Base-by-base conservation (phyloP, 306 rosid species). In the Cicer arietinum region DNA sequence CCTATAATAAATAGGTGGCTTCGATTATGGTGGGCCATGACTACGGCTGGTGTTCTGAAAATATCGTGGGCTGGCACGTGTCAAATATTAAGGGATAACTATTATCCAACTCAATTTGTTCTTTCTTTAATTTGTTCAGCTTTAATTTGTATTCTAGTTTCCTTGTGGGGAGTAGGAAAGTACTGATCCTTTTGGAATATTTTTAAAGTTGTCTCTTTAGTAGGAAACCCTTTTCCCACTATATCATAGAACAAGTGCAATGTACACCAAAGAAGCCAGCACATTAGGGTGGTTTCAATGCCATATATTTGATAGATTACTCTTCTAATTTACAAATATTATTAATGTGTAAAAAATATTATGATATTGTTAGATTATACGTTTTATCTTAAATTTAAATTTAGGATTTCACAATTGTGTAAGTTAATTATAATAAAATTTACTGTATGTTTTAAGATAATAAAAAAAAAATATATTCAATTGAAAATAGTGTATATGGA, bases 131-230 rank as follows among this genome's bases (percentile, higher is more conserved):
- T 30, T 79, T 67, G 39, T 62, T 83, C 17, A 67, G 53, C 83
- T 59, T 84, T 50, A 10, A 22, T 30, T 79, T 67, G 39, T 62
- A 48, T 62, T 83, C 50, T 72, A 85, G 97, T 80, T 85, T 82
- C 92, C 92, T 80, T 64, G 78, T 59, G 83, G 92, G 97, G 89
- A 73, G 97, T 89, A 88, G 67, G 78, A 81, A 82, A 25, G 35
- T 25, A 71, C 14, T 60, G 14, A 76, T 75, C 20, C 78, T 43
- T 68, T 37, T 10, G 35, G 77, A 81, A 54, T 76, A 80, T 62
- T 43, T 77, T 22, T 50, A 20, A 17, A 53, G 41, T 46, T 59
- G 42, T 17, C 69, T 50, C 83, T 83, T 71, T 65, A 53, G 45
- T 16, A 17, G 59, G 69, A 8, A 75, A 68, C 44, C 81, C 80